Evolutionary conservation across 345 rosid genomes (phyloP).

Genomic region (Eucalyptus sp.): DNA sequence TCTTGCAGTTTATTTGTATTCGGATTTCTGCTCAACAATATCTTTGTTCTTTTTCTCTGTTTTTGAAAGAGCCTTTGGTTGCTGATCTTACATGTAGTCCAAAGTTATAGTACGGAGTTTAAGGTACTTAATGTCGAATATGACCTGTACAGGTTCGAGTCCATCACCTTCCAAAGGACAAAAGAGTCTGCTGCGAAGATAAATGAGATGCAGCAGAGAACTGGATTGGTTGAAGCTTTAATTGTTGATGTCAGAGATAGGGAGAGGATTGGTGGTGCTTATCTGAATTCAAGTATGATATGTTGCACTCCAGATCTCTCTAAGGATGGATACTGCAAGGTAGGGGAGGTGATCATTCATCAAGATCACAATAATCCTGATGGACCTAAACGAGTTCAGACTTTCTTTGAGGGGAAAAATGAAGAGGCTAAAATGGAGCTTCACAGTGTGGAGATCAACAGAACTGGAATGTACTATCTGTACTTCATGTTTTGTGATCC

Average conservation of each 20-base stretch:
- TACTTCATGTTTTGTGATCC: conserved; percentile 36
- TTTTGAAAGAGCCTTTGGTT: not conserved
- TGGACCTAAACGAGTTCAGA: conserved; percentile 17
- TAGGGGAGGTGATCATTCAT: conserved; percentile 28
- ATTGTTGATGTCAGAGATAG: conserved; percentile 22
- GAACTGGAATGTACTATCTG: conserved; percentile 29
- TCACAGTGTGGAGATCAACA: conserved; percentile 17
- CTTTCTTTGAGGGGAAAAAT: conserved; percentile 27
- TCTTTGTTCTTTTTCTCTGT: not conserved
- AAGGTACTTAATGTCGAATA: not conserved
- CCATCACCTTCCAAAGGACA: conserved; percentile 18
- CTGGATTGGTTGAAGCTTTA: conserved; percentile 28
- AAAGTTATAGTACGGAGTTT: not conserved
- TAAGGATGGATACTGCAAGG: conserved; percentile 18
- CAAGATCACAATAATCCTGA: not conserved
- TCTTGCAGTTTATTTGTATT: not conserved
- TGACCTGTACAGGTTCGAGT: conserved; percentile 19
- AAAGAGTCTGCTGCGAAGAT: conserved; percentile 12
- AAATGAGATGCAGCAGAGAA: conserved; percentile 36
- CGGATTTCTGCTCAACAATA: not conserved
- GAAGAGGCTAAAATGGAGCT: conserved; percentile 21
- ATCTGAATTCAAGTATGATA: conserved; percentile 14
- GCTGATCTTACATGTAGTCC: not conserved
- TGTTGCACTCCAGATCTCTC: conserved; percentile 21
- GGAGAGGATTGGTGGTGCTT: conserved; percentile 20